These are phyloP conservation scores for Basidiobolus meristosporus DNA, from an alignment of 371 early-diverging fungal species.

Conservation along the genomic window DNA sequence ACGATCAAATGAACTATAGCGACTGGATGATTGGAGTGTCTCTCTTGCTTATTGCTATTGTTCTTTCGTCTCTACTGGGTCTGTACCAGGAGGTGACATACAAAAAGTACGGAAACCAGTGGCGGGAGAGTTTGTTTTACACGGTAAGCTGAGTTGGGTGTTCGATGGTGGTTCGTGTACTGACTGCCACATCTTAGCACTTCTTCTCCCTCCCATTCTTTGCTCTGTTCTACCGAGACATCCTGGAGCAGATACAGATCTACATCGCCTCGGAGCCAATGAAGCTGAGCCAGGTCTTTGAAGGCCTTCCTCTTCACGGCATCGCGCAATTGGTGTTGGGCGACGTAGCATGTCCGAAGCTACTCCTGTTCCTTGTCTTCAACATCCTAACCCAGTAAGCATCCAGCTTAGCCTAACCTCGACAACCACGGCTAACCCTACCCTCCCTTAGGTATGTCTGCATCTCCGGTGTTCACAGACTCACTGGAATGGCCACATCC, in stretches of 20 bases:
- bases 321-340: conserved; percentile 9
- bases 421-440: too few species aligned
- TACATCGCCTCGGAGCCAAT: conserved; percentile 29
- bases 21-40: conserved; percentile 56
- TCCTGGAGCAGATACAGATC: conserved; percentile 20
- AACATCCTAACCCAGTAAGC: conserved; percentile 65
- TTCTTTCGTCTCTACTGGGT: conserved; percentile 63
- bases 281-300: conserved; percentile 14
- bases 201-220: conserved; percentile 64
- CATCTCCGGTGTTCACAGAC: conserved; percentile 68
- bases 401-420: neutral
- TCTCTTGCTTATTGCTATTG: conserved; percentile 46
- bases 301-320: too few species aligned
- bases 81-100: conserved; percentile 70
- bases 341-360: conserved; percentile 19
- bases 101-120: conserved; percentile 55
- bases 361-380: conserved; percentile 45
- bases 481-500: conserved; percentile 55
- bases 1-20: conserved; percentile 1
- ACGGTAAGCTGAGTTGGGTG: conserved; percentile 21
- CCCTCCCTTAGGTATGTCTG: conserved; percentile 37
- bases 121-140: conserved; percentile 83
- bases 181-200: conserved; percentile 23
- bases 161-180: too few species aligned
- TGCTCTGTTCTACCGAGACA: conserved; percentile 39